A percentile compares a stretch with the other conserved stretches of the same genome.
Conservation (phyloP, 345 rosid genomes). For the Mangifera indica region DNA sequence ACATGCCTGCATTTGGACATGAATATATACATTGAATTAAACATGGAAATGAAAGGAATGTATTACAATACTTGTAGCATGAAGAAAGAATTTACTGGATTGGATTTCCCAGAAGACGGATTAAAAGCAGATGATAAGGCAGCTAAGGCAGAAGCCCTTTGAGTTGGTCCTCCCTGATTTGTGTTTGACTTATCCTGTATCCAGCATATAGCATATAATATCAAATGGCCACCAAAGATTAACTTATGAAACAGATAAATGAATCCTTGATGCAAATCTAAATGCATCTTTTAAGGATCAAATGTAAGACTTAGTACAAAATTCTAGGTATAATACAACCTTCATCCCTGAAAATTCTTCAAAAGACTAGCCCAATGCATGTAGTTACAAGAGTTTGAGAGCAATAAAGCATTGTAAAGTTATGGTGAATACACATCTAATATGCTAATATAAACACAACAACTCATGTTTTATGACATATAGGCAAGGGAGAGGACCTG, state of each 20-base stretch:
- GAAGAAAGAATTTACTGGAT: slow-evolving; percentile 42
- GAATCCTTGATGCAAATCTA: background rate
- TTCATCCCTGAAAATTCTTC: background rate
- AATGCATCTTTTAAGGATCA: background rate
- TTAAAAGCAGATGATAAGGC: slow-evolving; percentile 88
- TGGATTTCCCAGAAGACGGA: slow-evolving; percentile 56
- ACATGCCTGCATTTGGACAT: background rate
- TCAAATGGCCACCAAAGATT: slow-evolving; percentile 10
- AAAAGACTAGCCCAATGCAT: background rate
- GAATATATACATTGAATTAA: background rate
- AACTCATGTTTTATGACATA: background rate
- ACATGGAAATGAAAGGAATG: slow-evolving; percentile 2
- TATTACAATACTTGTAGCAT: background rate
- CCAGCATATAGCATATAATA: slow-evolving; percentile 4
- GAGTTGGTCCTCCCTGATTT: slow-evolving; percentile 85
- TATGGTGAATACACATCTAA: background rate
- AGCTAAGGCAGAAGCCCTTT: slow-evolving; percentile 96
- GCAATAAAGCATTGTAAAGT: background rate
- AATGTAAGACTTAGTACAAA: background rate
- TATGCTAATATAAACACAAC: background rate
- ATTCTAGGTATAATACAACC: background rate
- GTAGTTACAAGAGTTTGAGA: background rate
- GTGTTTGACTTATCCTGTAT: slow-evolving; percentile 72
- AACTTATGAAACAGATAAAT: background rate
- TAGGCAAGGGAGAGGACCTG: no score